A percentile compares a stretch with the other conserved stretches of the same genome.
These are phyloP conservation scores for Phytopythium litorale DNA, from an alignment of 352 stramenopile genomes.

Conservation along the genomic window DNA sequence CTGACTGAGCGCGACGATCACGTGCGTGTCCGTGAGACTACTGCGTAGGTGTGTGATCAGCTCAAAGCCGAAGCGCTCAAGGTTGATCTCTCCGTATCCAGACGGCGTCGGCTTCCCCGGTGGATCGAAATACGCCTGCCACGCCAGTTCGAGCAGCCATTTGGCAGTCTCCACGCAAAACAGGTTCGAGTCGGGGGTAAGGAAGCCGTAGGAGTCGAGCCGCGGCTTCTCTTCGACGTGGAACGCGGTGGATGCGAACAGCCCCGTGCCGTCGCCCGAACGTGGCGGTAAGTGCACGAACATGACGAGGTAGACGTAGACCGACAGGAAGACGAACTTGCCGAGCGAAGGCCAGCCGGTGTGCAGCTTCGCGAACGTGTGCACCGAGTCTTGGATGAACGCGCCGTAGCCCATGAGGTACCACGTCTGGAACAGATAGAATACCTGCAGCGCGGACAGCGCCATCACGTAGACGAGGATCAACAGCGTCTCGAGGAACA, in stretches of 20 bases:
- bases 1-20: constrained; percentile 46
- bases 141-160: constrained; percentile 80
- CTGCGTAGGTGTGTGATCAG: constrained; percentile 77
- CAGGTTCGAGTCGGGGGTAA: constrained; percentile 65
- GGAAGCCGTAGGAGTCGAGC: constrained; percentile 57
- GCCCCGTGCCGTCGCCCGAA: constrained; percentile 34
- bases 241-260: constrained; percentile 66
- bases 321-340: constrained; percentile 73
- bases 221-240: constrained; percentile 64
- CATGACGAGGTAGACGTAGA: constrained; percentile 83
- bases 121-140: constrained; percentile 87
- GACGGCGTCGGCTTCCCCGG: constrained; percentile 67
- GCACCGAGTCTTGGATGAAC: constrained; percentile 67
- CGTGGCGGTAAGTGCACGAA: constrained; percentile 76
- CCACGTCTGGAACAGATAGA: constrained; percentile 56
- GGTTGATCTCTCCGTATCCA: constrained; percentile 67
- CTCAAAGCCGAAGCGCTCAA: constrained; percentile 78
- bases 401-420: constrained; percentile 61
- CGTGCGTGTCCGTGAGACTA: constrained; percentile 77
- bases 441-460: constrained; percentile 64
- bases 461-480: constrained; percentile 74
- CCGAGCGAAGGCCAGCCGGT: constrained; percentile 52
- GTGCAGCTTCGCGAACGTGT: constrained; percentile 60
- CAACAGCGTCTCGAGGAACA: constrained; percentile 70
- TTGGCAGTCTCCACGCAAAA: constrained; percentile 86